Evolutionary conservation across 2,329 filamentous ascomycete genomes (phyloP), one percentile per base, ranked within the genome.

Genomic region (Zopfia rhizophila): DNA sequence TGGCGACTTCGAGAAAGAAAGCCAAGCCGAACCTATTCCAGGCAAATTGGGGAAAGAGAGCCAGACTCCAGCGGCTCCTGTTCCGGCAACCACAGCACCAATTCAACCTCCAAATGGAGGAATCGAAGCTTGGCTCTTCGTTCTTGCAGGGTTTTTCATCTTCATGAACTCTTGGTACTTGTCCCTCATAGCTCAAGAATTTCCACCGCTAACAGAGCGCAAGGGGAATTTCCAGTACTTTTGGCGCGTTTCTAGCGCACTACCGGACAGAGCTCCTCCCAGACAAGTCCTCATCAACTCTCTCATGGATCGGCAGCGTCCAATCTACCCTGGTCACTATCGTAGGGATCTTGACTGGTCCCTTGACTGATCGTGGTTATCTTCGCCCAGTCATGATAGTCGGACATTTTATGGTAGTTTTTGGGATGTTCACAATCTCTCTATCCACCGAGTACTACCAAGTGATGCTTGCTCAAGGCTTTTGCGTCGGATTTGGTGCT

Each of bases 391-490:
- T 45, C 11, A 13, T 48, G 10, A 4, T 38, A 17, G 22, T 13
- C n/a, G 48, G 48, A 11, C 19, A 12, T 21, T 28, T 39, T 16
- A 16, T 51, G 0, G 70, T 75, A 27, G 17, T 53, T 13, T 18
- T 52, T 18, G 48, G 45, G 12, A 21, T 42, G n/a, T 48, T 51
- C 21, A 43, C 86, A 82, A 76, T 81, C 0, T 80, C 76, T 6
- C 65, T 87, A 45, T 84, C 74, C 40, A 79, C 71, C 0, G 56
- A 80, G 43, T 83, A 81, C 60, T 83, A 78, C 51, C 80, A 82
- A 27, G 78, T 82, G 56, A 64, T 83, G 35, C 77, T 84, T 4
- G 72, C 79, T 0, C 81, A 85, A 52, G 78, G 77, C 3, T 71
- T 82, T 7, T 78, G 77, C 56, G 78, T 78, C 14, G 73, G 78